These are phyloP conservation scores for Thuja plicata DNA, from an alignment of 83 land plant species.

Conservation along the genomic window DNA sequence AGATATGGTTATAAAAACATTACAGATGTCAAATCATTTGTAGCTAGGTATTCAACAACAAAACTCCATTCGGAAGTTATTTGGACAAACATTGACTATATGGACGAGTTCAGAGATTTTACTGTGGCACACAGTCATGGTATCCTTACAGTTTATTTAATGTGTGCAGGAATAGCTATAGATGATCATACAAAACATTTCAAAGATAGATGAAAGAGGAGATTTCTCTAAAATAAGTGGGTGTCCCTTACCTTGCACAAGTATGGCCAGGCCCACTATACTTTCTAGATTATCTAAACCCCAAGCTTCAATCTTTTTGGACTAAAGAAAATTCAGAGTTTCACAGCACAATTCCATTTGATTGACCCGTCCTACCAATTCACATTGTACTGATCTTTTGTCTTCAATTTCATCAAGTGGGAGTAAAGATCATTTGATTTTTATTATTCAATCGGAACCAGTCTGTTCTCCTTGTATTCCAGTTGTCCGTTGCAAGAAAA, in stretches of 20 bases:
- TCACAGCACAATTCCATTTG: conserved; percentile 56
- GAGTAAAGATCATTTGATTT: too few relatives aligned
- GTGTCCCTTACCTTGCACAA: conserved; percentile 63
- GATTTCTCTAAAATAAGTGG: conserved; percentile 37
- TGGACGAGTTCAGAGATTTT: conserved; percentile 85
- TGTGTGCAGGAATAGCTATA: too few relatives aligned
- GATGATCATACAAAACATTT: too few relatives aligned
- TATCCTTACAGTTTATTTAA: not conserved
- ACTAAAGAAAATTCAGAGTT: conserved; percentile 58
- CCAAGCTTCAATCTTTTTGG: conserved; percentile 56
- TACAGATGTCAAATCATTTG: conserved; percentile 58
- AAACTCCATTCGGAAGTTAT: conserved; percentile 75
- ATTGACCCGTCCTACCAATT: too few relatives aligned
- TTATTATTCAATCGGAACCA: too few relatives aligned
- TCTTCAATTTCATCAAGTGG: too few relatives aligned
- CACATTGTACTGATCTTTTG: too few relatives aligned
- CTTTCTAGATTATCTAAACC: conserved; percentile 88
- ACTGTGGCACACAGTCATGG: conserved; percentile 38
- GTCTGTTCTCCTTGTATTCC: too few relatives aligned
- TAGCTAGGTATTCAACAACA: conserved; percentile 57
- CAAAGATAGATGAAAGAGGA: too few relatives aligned
- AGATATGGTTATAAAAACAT: conserved; percentile 68
- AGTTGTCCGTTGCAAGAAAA: too few relatives aligned
- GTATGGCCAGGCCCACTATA: conserved; percentile 94
- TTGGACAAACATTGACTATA: conserved; percentile 91